Evolutionary conservation across 306 rosid species (phyloP).

Genomic region (Glycine soja): DNA sequence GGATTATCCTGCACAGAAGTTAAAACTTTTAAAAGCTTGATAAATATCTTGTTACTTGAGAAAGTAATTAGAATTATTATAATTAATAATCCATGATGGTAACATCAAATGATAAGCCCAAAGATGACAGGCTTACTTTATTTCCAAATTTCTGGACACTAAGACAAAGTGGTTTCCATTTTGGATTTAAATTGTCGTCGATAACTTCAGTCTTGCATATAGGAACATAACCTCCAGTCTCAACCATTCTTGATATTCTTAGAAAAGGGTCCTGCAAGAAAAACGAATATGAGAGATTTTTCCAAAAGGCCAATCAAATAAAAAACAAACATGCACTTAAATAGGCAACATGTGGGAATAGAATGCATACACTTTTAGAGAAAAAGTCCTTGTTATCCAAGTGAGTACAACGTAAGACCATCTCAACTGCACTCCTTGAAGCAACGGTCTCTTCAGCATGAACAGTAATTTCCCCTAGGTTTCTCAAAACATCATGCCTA

Average conservation of each 20-base stretch:
- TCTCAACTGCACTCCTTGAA: constrained; percentile 72
- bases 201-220: constrained; percentile 91
- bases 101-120: constrained; percentile 15
- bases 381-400: constrained; percentile 81
- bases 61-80: too few relatives aligned
- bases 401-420: constrained; percentile 69
- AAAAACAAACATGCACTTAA: not conserved
- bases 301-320: not conserved
- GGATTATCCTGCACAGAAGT: constrained; percentile 71
- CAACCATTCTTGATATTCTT: constrained; percentile 76
- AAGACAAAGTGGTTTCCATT: constrained; percentile 75
- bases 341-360: not conserved
- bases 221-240: constrained; percentile 77
- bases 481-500: constrained; percentile 52
- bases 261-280: constrained; percentile 80
- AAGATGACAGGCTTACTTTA: constrained; percentile 63
- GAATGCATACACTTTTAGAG: constrained; percentile 71
- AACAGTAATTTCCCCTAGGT: constrained; percentile 70
- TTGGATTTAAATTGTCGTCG: constrained; percentile 75
- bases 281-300: constrained; percentile 15
- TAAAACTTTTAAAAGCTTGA: not conserved
- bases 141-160: constrained; percentile 75
- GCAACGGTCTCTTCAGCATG: constrained; percentile 80
- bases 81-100: not conserved
- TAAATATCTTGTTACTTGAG: not conserved